Conservation (phyloP, 495 filamentous ascomycete species). For the Zalerion maritima region DNA sequence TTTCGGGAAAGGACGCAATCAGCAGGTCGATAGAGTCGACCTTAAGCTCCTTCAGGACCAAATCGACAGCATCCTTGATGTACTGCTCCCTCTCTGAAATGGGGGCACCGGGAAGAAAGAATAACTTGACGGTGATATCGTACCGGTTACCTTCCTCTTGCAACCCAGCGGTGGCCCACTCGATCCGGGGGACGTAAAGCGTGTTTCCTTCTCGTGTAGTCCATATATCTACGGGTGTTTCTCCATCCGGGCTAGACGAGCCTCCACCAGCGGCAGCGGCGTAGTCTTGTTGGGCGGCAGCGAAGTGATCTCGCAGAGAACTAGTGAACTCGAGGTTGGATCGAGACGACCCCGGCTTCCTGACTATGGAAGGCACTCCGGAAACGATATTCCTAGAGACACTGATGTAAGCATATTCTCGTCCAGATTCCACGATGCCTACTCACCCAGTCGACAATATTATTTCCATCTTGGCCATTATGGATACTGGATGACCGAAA, state of each 20-base stretch:
- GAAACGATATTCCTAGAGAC: slow-evolving; percentile 69
- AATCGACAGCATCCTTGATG: slow-evolving; percentile 57
- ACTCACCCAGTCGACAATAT: too few relatives aligned
- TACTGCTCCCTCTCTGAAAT: slow-evolving; percentile 45
- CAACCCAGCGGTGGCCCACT: slow-evolving; percentile 54
- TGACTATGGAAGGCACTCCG: slow-evolving; percentile 63
- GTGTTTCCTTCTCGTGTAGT: slow-evolving; percentile 42
- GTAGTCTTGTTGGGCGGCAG: slow-evolving; percentile 50
- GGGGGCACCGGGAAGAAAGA: slow-evolving; percentile 65
- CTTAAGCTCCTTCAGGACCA: slow-evolving; percentile 66
- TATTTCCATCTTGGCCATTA: too few relatives aligned
- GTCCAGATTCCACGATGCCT: too few relatives aligned
- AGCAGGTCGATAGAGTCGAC: slow-evolving; percentile 69
- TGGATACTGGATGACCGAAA: too few relatives aligned
- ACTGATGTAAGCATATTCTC: too few relatives aligned
- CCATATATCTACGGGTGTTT: slow-evolving; percentile 38
- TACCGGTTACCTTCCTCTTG: slow-evolving; percentile 68
- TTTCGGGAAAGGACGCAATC: slow-evolving; percentile 83
- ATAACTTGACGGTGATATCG: slow-evolving; percentile 87
- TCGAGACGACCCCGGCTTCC: slow-evolving; percentile 54
- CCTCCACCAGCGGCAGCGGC: slow-evolving; percentile 16
- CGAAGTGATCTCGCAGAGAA: slow-evolving; percentile 70
- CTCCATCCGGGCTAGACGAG: slow-evolving; percentile 12
- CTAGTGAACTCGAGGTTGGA: slow-evolving; percentile 81
- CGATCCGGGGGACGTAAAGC: slow-evolving; percentile 63